Conservation (phyloP, 2,329 filamentous ascomycete genomes). For the Cercospora berteroae region DNA sequence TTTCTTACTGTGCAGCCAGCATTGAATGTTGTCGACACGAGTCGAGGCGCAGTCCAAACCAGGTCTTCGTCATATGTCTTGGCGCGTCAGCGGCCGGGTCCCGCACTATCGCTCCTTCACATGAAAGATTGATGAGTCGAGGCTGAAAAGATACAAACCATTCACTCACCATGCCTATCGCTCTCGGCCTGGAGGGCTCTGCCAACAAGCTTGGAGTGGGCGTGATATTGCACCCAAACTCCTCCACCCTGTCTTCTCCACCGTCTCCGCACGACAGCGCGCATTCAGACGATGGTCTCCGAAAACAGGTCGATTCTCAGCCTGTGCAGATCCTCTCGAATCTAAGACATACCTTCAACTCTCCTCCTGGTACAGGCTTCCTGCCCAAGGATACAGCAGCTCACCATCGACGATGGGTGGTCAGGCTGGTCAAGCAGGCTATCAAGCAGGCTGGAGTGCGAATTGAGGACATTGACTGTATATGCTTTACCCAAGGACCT, state of each 20-base stretch:
- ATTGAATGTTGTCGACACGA: neutral
- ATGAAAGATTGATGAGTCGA: slow-evolving; percentile 1
- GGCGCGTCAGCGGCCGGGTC: neutral
- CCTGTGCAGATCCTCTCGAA: slow-evolving; percentile 79
- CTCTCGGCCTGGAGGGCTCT: slow-evolving; percentile 80
- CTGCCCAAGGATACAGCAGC: slow-evolving; percentile 92
- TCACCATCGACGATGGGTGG: slow-evolving; percentile 86
- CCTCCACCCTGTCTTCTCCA: slow-evolving; percentile 31
- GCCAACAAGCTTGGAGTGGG: slow-evolving; percentile 98
- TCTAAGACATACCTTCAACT: slow-evolving; percentile 87
- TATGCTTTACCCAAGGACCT: slow-evolving; percentile 93
- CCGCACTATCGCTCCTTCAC: slow-evolving; percentile 15
- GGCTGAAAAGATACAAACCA: neutral
- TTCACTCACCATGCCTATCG: slow-evolving; percentile 49
- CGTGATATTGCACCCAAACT: slow-evolving; percentile 72
- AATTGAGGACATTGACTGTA: slow-evolving; percentile 73
- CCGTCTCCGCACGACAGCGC: slow-evolving; percentile 38
- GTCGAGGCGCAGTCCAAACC: slow-evolving; percentile 6
- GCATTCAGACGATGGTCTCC: slow-evolving; percentile 34
- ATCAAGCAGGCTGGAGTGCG: slow-evolving; percentile 65
- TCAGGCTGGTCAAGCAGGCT: slow-evolving; percentile 74
- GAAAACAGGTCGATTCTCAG: slow-evolving; percentile 30
- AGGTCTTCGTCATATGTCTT: slow-evolving; percentile 4
- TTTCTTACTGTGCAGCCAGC: neutral
- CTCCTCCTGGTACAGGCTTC: slow-evolving; percentile 90